These are phyloP conservation scores for Poa annua DNA, from an alignment of 176 grass and related monocot genomes.

Conservation along the genomic window DNA sequence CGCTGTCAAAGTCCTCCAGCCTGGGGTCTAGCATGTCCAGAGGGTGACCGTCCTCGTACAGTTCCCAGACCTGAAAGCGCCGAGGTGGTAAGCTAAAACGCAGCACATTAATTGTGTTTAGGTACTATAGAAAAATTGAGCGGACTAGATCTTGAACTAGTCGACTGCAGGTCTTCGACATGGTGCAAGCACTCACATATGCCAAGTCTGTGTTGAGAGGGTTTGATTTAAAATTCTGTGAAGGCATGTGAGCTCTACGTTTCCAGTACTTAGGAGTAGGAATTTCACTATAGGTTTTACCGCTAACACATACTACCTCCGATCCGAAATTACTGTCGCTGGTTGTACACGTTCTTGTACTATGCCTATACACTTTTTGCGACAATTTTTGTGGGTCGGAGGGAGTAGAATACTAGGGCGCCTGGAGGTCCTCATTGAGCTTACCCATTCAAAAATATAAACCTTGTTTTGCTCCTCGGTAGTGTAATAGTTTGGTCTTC, in stretches of 20 bases:
- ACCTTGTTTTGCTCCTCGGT: slow-evolving; percentile 41
- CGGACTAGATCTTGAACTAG: neutral
- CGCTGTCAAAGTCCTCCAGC: slow-evolving; percentile 43
- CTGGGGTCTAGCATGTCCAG: slow-evolving; percentile 62
- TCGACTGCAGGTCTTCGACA: neutral
- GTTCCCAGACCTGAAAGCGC: slow-evolving; percentile 61
- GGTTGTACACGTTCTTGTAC: no score
- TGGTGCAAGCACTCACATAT: neutral
- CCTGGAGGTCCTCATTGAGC: neutral
- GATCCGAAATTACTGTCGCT: no score
- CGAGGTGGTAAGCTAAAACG: neutral
- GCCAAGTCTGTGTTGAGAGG: neutral
- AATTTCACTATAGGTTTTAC: neutral
- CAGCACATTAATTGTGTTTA: neutral
- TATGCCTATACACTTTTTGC: no score
- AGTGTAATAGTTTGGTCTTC: slow-evolving; percentile 60
- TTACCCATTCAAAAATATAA: slow-evolving; percentile 86
- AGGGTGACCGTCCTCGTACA: slow-evolving; percentile 57
- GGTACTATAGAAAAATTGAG: no score
- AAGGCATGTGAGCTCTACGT: neutral
- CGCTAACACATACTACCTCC: neutral
- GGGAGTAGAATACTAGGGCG: neutral
- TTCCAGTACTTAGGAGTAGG: neutral
- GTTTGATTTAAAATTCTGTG: neutral
- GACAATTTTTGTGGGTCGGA: no score